phyloP scores from a whole-genome alignment of 768 basidiomycete species.

The Chiua virens region DNA sequence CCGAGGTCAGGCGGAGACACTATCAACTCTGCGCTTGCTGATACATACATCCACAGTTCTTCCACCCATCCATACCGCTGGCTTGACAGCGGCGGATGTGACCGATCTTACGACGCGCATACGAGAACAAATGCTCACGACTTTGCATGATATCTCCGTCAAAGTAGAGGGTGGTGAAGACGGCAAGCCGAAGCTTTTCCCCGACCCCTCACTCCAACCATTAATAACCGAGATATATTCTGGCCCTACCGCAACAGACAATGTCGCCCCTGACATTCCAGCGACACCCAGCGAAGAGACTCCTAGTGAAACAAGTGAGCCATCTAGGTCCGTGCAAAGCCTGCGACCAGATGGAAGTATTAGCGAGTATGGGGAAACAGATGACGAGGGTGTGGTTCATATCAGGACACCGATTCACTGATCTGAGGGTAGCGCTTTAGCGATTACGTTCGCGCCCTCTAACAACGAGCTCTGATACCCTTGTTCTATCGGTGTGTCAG shows the following conservation, averaged over 20 bases:
- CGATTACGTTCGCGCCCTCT: conserved; percentile 1
- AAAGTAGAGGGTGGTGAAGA: conserved; percentile 37
- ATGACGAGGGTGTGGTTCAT: conserved; percentile 83
- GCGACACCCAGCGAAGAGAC: conserved; percentile 25
- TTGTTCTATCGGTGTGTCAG: conserved; percentile 8
- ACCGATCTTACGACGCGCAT: conserved; percentile 62
- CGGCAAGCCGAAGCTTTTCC: conserved; percentile 9
- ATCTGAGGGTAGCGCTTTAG: conserved; percentile 9
- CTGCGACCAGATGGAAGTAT: conserved; percentile 52
- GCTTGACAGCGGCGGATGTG: conserved; percentile 70
- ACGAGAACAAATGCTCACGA: conserved; percentile 74
- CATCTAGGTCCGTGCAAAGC: conserved; percentile 30
- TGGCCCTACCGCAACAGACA: conserved; percentile 15
- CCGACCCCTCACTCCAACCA: conserved; percentile 24
- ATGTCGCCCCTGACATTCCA: conserved; percentile 32
- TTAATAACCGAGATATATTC: conserved; percentile 5
- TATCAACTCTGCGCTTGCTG: background rate
- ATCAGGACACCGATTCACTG: conserved; percentile 56
- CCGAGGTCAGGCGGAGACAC: conserved; percentile 48
- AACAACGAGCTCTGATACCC: conserved; percentile 24
- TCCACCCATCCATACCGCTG: conserved; percentile 80
- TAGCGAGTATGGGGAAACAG: conserved; percentile 75
- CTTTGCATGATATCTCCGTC: conserved; percentile 75
- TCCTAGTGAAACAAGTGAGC: conserved; percentile 27
- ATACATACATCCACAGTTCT: conserved; percentile 57